Evolutionary conservation across 345 rosid genomes (phyloP).

Genomic region (Clarkia xantiana): DNA sequence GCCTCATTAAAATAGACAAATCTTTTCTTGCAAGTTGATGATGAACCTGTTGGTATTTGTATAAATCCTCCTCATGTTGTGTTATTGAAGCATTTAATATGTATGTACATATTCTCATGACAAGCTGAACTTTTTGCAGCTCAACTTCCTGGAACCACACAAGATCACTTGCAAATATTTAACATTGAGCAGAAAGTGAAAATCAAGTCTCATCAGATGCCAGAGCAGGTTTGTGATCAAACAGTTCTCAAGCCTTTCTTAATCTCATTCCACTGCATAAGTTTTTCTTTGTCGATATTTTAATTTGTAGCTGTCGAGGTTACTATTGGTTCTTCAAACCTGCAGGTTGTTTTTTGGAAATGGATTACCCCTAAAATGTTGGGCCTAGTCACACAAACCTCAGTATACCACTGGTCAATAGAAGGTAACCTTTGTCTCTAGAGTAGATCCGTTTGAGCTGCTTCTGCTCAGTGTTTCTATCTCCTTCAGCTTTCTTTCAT

Average conservation of each 20-base stretch:
- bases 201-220: conserved; percentile 93
- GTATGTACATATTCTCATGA: neutral
- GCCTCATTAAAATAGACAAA: too few relatives aligned
- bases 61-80: too few relatives aligned
- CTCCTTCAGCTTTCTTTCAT: neutral
- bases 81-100: too few relatives aligned
- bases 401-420: conserved; percentile 96
- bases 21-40: too few relatives aligned
- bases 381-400: conserved; percentile 79
- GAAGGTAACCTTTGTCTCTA: conserved; percentile 44
- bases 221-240: conserved; percentile 58
- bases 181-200: conserved; percentile 94
- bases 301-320: neutral
- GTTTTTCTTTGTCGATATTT: neutral
- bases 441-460: neutral
- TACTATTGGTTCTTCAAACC: neutral
- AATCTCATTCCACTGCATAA: too few relatives aligned
- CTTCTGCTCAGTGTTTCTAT: conserved; percentile 1
- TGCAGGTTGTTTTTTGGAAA: conserved; percentile 93
- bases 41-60: too few relatives aligned
- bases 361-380: conserved; percentile 90
- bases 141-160: conserved; percentile 87
- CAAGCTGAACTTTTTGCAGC: conserved; percentile 32
- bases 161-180: conserved; percentile 96
- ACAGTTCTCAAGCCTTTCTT: neutral